Evolutionary conservation across 164 flowering plant species (phyloP), one percentile per base, ranked within the genome.

Genomic region (Berberis thunbergii): DNA sequence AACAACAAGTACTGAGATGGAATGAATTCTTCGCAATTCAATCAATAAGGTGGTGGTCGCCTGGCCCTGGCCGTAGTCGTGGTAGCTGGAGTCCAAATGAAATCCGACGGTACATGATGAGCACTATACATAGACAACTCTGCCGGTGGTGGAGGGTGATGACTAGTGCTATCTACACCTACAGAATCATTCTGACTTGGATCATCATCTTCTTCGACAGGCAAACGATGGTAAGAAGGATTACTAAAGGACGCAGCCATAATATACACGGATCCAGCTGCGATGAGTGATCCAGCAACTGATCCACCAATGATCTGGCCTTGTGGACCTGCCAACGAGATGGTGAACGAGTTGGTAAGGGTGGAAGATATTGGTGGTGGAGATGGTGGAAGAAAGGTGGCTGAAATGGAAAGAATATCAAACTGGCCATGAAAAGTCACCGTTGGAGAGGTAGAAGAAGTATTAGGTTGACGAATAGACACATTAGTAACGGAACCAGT

Each of bases 281-380:
- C 80, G 2, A 80, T 13, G 11, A 86, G 64, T 1, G 80, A 12
- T 3, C 89, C 92, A 1, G 75, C 82, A 0, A 86, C 92, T 7
- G 76, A 60, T 11, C 92, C 92, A 1, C 92, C 92, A 26, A 86
- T 70, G 73, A 86, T 77, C 79, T 84, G 88, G 3, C 88, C 88
- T 64, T 81, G 88, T 1, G 88, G 81, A 1, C 88, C 84, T 1
- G 87, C 85, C 1, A 86, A 78, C 2, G 86, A 84, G 43, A 86
- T 75, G 9, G 85, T 63, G 65, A 84, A 77, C 2, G 73, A 69
- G 26, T 26, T 26, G 26, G 26, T 26, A 26, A 26, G 26, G 26
- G 26, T 26, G 26, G 26, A 26, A 26, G 26, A 26, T 26, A 62
- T 69, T 74, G 44, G 13, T 60, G 71, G 45, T 49, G n/a, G n/a